Base-by-base conservation (phyloP, 768 basidiomycete genomes). In the Auriscalpium vulgare region DNA sequence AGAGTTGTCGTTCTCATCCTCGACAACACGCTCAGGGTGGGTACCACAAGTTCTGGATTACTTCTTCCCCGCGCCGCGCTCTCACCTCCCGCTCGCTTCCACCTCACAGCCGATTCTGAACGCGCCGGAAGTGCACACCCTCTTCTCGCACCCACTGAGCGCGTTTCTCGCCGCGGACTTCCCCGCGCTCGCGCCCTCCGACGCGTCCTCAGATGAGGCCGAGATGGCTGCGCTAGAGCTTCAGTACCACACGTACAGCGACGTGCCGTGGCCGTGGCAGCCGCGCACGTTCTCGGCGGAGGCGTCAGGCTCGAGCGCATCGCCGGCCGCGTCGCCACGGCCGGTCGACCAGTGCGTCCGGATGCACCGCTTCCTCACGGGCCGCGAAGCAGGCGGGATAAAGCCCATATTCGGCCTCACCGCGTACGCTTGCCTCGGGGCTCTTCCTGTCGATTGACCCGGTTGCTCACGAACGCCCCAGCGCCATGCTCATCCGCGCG, bases 351-450 rank as follows among this genome's bases (percentile, higher is more conserved):
- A 61, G 38, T 13, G 46, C 2, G 68, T 64, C 43, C 81, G 90
- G 21, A 75, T 83, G 59, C 92, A 95, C 69, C 74, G 77, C 16
- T 95, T 95, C 73, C 74, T 93, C 51, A 95, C 92, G 1, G 93
- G 93, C 0, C 74, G 91, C 44, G 92, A 95, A 66, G 82, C 78
- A 2, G 84, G 85, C 13, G 91, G 92, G 0, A 80, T 91, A 13
- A 94, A 91, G 64, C 92, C 92, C n/a, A 81, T 95, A 0, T 90
- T 84, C 61, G 92, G 92, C 8, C 70, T 95, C 9, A 95, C 92
- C 34, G 83, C 91, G 91, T 94, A 67, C 59, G 87, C 79, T n/a
- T 1, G 4, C n/a, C 13, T 50, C 23, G 11, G 11, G 17, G 16
- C 23, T 48, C 8, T 10, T 46, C 37, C 48, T 17, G 43, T 53